Percentiles rank a stretch among this genome's conserved stretches.
Conservation (phyloP, 2,329 filamentous ascomycete species). For the Boeremia lycopersici region DNA sequence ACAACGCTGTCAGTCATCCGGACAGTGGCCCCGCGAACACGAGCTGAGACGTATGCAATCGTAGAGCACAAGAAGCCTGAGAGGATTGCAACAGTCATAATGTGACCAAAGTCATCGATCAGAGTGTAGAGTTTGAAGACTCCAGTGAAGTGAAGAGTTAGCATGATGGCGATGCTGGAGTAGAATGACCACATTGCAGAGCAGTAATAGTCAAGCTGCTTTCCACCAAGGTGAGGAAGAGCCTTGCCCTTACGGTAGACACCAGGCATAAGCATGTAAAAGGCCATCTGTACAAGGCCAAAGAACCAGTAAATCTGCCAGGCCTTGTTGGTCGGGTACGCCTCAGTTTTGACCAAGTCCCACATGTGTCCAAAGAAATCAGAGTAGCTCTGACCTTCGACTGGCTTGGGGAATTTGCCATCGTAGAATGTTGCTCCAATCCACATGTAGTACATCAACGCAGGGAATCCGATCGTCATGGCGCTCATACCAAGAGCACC, state of each 20-base stretch:
- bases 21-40: conserved; percentile 80
- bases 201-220: conserved; percentile 94
- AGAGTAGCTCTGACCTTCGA: conserved; percentile 66
- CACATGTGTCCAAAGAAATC: conserved; percentile 77
- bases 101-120: conserved; percentile 91
- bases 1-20: conserved; percentile 85
- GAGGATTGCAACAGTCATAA: conserved; percentile 91
- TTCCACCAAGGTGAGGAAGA: conserved; percentile 78
- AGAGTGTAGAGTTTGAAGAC: conserved; percentile 89
- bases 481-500: conserved; percentile 77
- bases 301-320: conserved; percentile 97
- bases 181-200: conserved; percentile 89
- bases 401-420: conserved; percentile 75
- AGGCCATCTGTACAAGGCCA: conserved; percentile 80
- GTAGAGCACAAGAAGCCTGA: conserved; percentile 85
- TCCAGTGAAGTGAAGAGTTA: conserved; percentile 78
- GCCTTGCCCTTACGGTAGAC: conserved; percentile 89
- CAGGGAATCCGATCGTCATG: conserved; percentile 93
- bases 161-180: conserved; percentile 74
- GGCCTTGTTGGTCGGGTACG: conserved; percentile 79
- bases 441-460: conserved; percentile 99
- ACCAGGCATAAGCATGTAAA: conserved; percentile 86
- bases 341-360: conserved; percentile 77
- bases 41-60: conserved; percentile 84
- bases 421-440: conserved; percentile 92